A percentile compares a stretch with the other conserved stretches of the same genome.
These are phyloP conservation scores for Pseudohyphozyma bogoriensis DNA, from an alignment of 768 basidiomycete species.

Conservation along the genomic window DNA sequence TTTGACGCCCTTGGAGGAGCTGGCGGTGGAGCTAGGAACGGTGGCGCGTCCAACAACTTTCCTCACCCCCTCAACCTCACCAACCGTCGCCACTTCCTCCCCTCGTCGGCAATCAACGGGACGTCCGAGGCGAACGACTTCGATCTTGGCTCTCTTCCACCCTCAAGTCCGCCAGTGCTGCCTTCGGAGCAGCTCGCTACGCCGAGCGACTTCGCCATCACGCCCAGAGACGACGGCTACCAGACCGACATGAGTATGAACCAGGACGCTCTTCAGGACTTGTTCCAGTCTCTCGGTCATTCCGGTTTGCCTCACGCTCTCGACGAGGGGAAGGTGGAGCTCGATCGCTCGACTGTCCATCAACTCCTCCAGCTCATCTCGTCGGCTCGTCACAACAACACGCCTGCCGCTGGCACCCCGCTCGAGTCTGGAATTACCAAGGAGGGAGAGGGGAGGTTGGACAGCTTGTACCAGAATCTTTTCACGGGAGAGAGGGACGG, in stretches of 20 bases:
- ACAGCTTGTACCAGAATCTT: no score
- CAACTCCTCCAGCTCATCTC: conserved; percentile 19
- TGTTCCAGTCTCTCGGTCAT: conserved; percentile 13
- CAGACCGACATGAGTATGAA: conserved; percentile 17
- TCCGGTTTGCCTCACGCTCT: not conserved
- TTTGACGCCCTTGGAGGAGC: no score
- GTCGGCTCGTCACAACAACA: no score
- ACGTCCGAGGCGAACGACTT: conserved; percentile 23
- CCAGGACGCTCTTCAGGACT: conserved; percentile 10
- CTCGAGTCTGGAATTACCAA: no score
- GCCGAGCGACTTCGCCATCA: conserved; percentile 25
- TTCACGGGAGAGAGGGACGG: no score
- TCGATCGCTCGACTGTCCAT: conserved; percentile 24
- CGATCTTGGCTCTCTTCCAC: conserved; percentile 21
- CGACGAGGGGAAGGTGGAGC: conserved; percentile 1
- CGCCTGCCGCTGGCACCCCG: no score
- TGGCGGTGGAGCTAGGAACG: no score
- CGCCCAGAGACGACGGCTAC: conserved; percentile 24
- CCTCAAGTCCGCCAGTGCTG: conserved; percentile 19
- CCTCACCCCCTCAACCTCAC: not conserved
- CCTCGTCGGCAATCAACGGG: not conserved
- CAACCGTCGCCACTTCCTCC: conserved; percentile 7
- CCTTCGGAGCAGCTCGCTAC: conserved; percentile 24
- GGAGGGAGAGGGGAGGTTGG: no score
- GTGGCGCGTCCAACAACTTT: not conserved